Percentiles rank a stretch among this genome's conserved stretches.
Conservation (phyloP, 495 filamentous ascomycete species). For the Immersiella caudata region DNA sequence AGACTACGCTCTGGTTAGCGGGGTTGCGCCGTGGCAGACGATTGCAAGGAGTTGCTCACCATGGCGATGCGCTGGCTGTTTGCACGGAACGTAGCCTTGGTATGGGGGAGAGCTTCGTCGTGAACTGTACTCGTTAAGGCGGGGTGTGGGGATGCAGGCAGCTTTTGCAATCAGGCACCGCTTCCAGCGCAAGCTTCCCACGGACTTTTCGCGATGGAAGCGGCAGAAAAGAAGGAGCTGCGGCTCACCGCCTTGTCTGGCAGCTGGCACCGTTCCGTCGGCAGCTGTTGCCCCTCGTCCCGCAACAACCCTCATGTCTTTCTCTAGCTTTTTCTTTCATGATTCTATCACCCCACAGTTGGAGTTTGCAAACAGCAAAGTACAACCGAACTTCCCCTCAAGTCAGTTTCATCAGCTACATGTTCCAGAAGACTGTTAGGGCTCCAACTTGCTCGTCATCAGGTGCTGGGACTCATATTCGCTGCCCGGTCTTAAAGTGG, state of each 20-base stretch:
- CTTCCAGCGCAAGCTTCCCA: constrained; percentile 26
- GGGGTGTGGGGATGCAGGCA: constrained; percentile 31
- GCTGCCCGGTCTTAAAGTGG: constrained; percentile 26
- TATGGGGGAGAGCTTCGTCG: neutral
- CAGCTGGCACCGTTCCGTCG: constrained; percentile 21
- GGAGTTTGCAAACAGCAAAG: neutral
- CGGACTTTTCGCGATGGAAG: constrained; percentile 36
- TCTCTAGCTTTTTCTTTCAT: neutral
- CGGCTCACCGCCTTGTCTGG: constrained; percentile 26
- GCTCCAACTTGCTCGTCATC: neutral
- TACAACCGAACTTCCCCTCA: neutral
- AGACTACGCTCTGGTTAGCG: constrained; percentile 39
- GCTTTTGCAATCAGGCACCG: constrained; percentile 32
- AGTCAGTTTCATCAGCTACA: neutral
- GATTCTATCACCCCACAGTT: neutral
- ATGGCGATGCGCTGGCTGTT: constrained; percentile 4
- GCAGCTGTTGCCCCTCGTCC: constrained; percentile 21
- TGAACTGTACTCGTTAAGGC: neutral
- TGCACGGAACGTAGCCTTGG: neutral
- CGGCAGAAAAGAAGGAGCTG: constrained; percentile 35
- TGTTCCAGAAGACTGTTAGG: neutral
- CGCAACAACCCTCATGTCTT: neutral
- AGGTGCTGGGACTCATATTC: neutral
- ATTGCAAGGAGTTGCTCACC: constrained; percentile 4
- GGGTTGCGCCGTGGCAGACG: neutral